Evolutionary conservation across 352 stramenopile species (phyloP).

Genomic region (Phytophthora pluvialis): DNA sequence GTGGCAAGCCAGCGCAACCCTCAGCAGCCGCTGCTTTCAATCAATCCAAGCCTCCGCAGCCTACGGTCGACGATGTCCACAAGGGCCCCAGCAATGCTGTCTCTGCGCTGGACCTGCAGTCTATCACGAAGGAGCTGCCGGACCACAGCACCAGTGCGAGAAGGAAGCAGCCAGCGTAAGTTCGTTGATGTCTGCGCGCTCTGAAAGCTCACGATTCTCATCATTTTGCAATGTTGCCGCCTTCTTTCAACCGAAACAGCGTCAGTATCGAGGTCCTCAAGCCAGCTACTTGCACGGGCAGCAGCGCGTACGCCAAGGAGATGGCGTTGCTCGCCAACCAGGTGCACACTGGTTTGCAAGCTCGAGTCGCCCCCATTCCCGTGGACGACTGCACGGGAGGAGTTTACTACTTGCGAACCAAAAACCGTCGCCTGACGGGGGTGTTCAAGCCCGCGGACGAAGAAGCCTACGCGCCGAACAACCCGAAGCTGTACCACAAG

Average conservation of each 20-base stretch:
- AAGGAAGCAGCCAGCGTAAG: constrained; percentile 25
- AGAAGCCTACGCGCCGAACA: constrained; percentile 67
- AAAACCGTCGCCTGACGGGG: constrained; percentile 46
- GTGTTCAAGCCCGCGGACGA: constrained; percentile 77
- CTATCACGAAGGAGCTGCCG: constrained; percentile 9
- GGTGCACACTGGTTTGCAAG: constrained; percentile 43
- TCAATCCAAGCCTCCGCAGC: constrained; percentile 17
- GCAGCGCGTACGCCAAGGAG: constrained; percentile 22
- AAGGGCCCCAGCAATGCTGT: constrained; percentile 9
- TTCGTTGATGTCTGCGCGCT: neutral
- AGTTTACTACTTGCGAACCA: constrained; percentile 65
- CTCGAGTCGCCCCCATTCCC: constrained; percentile 42
- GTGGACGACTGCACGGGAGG: constrained; percentile 71
- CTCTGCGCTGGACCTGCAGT: constrained; percentile 12
- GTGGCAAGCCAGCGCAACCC: constrained; percentile 2
- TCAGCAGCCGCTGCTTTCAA: constrained; percentile 12
- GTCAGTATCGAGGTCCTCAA: constrained; percentile 36
- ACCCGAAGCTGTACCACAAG: constrained; percentile 54
- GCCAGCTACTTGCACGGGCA: constrained; percentile 20
- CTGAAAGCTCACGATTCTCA: constrained; percentile 4
- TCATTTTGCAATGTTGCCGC: constrained; percentile 12
- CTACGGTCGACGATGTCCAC: neutral
- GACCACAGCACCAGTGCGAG: constrained; percentile 6
- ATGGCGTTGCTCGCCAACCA: constrained; percentile 35
- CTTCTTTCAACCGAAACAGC: constrained; percentile 8